Percentiles rank a stretch among this genome's conserved stretches.
Conservation (phyloP, 495 filamentous ascomycete species). For the Hypoxylon fuscum region DNA sequence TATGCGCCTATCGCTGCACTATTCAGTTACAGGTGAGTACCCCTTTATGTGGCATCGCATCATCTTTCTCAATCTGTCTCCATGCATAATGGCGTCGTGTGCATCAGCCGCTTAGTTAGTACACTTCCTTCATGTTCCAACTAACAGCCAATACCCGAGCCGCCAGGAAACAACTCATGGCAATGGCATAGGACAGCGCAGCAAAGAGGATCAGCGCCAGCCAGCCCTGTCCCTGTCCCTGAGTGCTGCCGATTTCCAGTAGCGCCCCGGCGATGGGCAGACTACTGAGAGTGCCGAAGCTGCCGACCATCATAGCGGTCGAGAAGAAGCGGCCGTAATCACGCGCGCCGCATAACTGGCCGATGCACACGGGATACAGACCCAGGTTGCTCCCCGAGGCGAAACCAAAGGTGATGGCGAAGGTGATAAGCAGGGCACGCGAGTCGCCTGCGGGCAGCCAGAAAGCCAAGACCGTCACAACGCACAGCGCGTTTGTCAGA, state of each 20-base stretch:
- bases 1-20: no score
- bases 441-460: constrained; percentile 78
- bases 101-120: constrained; percentile 40
- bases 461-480: constrained; percentile 73
- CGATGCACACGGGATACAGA: constrained; percentile 87
- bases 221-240: constrained; percentile 61
- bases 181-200: constrained; percentile 67
- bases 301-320: constrained; percentile 87
- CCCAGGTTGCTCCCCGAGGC: constrained; percentile 85
- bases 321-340: constrained; percentile 87
- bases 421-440: constrained; percentile 71
- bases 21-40: no score
- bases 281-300: constrained; percentile 86
- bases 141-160: constrained; percentile 74
- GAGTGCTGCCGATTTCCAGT: constrained; percentile 49
- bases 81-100: no score
- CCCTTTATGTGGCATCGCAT: neutral
- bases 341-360: constrained; percentile 86
- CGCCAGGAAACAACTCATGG: constrained; percentile 66
- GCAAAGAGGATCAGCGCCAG: constrained; percentile 76
- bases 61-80: neutral
- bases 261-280: constrained; percentile 88
- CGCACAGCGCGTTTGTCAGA: constrained; percentile 67
- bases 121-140: constrained; percentile 64
- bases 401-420: constrained; percentile 83